Evolutionary conservation across 768 basidiomycete genomes (phyloP).

Genomic region (Tephrocybe sp.): DNA sequence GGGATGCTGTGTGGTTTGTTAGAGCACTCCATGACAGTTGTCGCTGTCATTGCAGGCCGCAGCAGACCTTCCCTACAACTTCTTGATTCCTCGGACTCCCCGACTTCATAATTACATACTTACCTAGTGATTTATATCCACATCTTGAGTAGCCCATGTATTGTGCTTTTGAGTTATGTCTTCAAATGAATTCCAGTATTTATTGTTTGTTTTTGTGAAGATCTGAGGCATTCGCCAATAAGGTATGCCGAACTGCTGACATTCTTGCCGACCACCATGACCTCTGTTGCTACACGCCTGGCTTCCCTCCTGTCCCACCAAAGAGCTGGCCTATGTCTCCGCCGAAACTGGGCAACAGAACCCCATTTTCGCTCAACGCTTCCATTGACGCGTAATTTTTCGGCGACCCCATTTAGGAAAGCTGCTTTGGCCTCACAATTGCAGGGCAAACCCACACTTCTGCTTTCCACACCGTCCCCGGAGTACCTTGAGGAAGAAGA

Average conservation of each 20-base stretch:
- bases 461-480: conserved; percentile 50
- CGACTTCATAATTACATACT: conserved; percentile 23
- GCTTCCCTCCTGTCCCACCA: conserved; percentile 12
- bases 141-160: conserved; percentile 26
- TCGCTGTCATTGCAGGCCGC: no score
- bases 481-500: conserved; percentile 61
- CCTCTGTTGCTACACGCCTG: conserved; percentile 9
- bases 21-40: conserved; percentile 8
- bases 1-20: conserved; percentile 74
- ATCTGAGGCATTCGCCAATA: not conserved
- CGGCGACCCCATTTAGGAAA: conserved; percentile 18
- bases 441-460: conserved; percentile 46
- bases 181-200: not conserved
- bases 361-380: not conserved
- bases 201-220: conserved; percentile 3
- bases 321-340: conserved; percentile 6
- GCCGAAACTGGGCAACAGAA: not conserved
- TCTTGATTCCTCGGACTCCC: conserved; percentile 13
- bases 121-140: conserved; percentile 26
- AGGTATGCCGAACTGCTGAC: not conserved
- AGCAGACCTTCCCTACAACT: no score
- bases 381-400: conserved; percentile 17
- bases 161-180: conserved; percentile 11
- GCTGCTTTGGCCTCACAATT: conserved; percentile 42
- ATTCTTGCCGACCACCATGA: conserved; percentile 12